Base-by-base conservation (phyloP, 2,329 filamentous ascomycete species). In the Alternaria ventricosa region DNA sequence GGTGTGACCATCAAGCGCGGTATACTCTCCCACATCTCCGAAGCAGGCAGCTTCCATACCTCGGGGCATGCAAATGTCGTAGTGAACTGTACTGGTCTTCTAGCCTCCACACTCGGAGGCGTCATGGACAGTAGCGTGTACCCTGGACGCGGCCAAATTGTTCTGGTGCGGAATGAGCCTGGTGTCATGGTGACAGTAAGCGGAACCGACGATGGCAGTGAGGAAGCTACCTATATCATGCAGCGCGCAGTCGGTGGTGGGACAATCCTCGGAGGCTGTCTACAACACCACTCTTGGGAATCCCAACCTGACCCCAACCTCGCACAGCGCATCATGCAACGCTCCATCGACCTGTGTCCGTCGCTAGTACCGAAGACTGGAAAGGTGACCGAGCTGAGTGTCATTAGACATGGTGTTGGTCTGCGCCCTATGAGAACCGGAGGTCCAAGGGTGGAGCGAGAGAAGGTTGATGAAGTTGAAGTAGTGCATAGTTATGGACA, bases 401-500 rank as follows among this genome's bases (percentile, higher is more conserved):
- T 97, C 20, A 85, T 97, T 55, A 85, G 93, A 18, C 94, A 97
- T 77, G 91, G 89, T 5, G 94, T 97, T 13, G 94, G 94, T 0
- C 75, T 97, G 71, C 85, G 94, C 62, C 94, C 94, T 6, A 87
- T 90, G 75, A 84, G 94, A 55, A 85, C 88, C 60, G 90, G 87
- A 2, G 94, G 94, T 0, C 88, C 92, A 20, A 86, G 94, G 61
- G 83, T 97, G 13, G 93, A 96, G 80, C 90, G 84, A 74, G 91
- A 94, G 77, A 83, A 82, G 66, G 86, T 93, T 47, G 72, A 63
- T 8, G 89, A 87, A 7, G 85, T 87, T 4, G 86, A 86, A 79
- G 86, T 94, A n/a, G 90, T 96, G 57, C 92, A 95, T 77, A 92
- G 93, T 72, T 94, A 94, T 71, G 92, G 92, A 0, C 91, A 94